phyloP scores from a whole-genome alignment of 495 filamentous ascomycete species.

The Talaromyces liani region DNA sequence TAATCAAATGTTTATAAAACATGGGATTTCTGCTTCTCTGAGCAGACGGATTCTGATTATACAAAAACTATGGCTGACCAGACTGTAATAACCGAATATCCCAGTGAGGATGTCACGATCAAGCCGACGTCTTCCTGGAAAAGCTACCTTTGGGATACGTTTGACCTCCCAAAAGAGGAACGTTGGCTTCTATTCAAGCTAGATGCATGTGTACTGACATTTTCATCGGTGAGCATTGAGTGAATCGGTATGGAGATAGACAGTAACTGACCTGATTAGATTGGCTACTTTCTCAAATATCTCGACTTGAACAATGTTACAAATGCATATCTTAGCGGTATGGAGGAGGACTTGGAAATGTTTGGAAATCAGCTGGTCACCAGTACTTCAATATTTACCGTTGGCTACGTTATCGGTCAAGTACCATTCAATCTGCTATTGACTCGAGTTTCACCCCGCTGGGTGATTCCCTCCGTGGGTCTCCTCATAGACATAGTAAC shows the following conservation, averaged over 20 bases:
- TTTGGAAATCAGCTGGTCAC: constrained; percentile 32
- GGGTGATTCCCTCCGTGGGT: constrained; percentile 17
- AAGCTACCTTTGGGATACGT: constrained; percentile 43
- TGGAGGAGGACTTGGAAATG: constrained; percentile 40
- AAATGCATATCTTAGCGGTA: constrained; percentile 36
- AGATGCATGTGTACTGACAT: constrained; percentile 43
- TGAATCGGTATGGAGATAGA: neutral
- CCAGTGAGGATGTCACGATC: constrained; percentile 17
- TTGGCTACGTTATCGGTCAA: constrained; percentile 51
- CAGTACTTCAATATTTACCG: constrained; percentile 43
- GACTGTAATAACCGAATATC: neutral
- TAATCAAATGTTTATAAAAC: neutral
- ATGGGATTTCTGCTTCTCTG: neutral
- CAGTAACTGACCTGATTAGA: neutral
- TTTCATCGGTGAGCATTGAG: constrained; percentile 20
- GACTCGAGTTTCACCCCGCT: constrained; percentile 37
- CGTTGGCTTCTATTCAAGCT: constrained; percentile 49
- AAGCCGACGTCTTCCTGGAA: constrained; percentile 20
- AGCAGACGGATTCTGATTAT: neutral
- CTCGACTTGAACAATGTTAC: constrained; percentile 45
- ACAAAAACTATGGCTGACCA: neutral
- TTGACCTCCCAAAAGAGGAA: constrained; percentile 45
- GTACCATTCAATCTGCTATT: constrained; percentile 49
- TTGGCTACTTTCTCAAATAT: constrained; percentile 47
- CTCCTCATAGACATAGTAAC: neutral